Base-by-base conservation (phyloP, 1,284 basidiomycete genomes). In the Chalciporus sp. region DNA sequence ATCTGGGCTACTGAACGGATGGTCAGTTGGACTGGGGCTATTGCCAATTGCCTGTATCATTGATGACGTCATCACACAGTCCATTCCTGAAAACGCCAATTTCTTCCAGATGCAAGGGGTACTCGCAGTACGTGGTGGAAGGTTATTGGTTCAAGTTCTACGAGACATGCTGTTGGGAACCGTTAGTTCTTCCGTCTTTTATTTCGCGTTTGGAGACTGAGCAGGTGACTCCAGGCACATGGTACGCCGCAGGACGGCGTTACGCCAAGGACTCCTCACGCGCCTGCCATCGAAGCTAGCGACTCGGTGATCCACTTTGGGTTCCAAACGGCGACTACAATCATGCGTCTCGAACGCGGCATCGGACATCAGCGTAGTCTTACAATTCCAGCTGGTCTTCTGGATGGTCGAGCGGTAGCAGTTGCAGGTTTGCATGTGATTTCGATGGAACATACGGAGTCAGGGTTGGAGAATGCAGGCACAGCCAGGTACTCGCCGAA, bases 131-230 rank as follows among this genome's bases (percentile, higher is more conserved):
- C 67, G 74, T n/a, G 94, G 92, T 0, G 92, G 90, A 0, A 69
- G 78, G 29, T 68, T 94, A 1, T 78, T 98, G 17, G 85, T 94
- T 0, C 73, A 82, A 1, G 83, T 90, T 4, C 71, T 97, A 4
- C 76, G 85, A 29, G 73, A 84, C 47, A 85, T 95, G 70, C 68
- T 82, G 8, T 57, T 61, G 0, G 72, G 71, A 54, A 71, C 69
- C 49, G 67, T 72, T 33, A 57, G 53, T 11, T 20, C 55, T 51
- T 23, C 3, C 23, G 23, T 23, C 20, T 59, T 80, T 80, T 83
- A 70, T 41, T 37, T 48, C 37, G 17, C 27, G 28, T 37, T 48
- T 42, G 53, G 8, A 9, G n/a, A 41, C 17, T 52, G 44, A 39
- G 19, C 16, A 50, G 10, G 12, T 19, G 37, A 50, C 11, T n/a